Evolutionary conservation across 371 early-diverging fungal genomes (phyloP), one percentile per base, ranked within the genome.

Genomic region (Paramicrosporidium saccamoebae): DNA sequence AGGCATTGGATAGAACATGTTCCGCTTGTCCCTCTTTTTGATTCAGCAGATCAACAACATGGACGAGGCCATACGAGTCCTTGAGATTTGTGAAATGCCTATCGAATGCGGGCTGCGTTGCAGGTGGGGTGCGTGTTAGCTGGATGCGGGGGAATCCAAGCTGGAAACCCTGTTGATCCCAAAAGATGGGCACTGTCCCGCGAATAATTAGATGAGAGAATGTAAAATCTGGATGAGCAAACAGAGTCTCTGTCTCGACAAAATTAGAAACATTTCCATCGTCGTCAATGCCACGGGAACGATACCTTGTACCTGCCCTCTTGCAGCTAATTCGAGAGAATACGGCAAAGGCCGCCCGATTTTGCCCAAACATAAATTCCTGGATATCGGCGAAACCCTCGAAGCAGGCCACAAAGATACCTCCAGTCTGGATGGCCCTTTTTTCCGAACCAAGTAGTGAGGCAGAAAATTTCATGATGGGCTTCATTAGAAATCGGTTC

Each of bases 181-280:
- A 92, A 31, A 90, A 92, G 11, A 75, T 67, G 31, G 84, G 79
- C 6, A 92, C 77, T 28, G 78, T 77, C 23, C 98, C 98, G 22
- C 97, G 55, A 4, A 35, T 21, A 20, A 33, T 36, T 12, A 41
- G 35, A 22, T 31, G 33, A 2, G 40, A 26, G 16, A 39, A 27
- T 7, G 22, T 17, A 7, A 10, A 12, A 12, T n/a, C 16, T 3
- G 20, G 20, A 1, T 34, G 26, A 8, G 19, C 14, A 21, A 32
- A 27, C 1, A 42, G 30, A 17, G 44, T 16, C 24, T 41, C 39
- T 8, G 67, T 60, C 58, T 98, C 95, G 2, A 94, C 95, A 45
- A 73, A 84, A 43, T 98, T 98, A 8, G 95, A 79, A 4, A 77
- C 82, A 41, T 82, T 53, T 10, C 98, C 98, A 30, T 67, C 63